A percentile compares a stretch with the other conserved stretches of the same genome.
Conservation (phyloP, 2,329 filamentous ascomycete species). For the Sporothrix dimorphospora region DNA sequence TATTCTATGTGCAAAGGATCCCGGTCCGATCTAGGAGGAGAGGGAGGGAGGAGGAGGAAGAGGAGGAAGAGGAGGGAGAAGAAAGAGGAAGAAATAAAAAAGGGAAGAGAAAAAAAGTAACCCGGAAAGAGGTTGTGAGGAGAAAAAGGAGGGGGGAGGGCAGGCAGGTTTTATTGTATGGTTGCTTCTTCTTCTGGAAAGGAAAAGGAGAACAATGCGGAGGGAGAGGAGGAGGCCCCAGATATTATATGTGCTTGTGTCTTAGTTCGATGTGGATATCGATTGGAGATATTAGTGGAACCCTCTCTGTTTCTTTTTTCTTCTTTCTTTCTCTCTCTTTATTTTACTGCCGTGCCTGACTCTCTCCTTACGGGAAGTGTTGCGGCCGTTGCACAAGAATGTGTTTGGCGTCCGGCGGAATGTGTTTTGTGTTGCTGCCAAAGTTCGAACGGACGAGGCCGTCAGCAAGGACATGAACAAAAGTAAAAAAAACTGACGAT, state of each 20-base stretch:
- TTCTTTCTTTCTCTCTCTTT: neutral
- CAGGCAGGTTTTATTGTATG: constrained; percentile 16
- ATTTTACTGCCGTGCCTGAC: neutral
- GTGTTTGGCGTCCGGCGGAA: neutral
- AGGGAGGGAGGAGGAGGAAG: neutral
- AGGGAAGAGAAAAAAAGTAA: neutral
- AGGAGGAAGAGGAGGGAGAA: neutral
- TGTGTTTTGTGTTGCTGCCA: neutral
- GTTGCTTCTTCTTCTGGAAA: constrained; percentile 6
- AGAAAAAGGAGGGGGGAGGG: constrained; percentile 6
- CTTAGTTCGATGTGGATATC: constrained; percentile 22
- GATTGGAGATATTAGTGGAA: constrained; percentile 24
- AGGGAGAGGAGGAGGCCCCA: neutral
- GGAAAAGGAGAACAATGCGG: constrained; percentile 15
- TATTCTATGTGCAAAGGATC: constrained; percentile 1
- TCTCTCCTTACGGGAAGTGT: neutral
- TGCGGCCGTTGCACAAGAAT: neutral
- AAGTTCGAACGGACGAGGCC: neutral
- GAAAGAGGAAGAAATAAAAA: neutral
- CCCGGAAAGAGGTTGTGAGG: neutral
- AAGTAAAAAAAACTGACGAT: neutral
- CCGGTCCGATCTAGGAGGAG: neutral
- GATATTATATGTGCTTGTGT: constrained; percentile 17
- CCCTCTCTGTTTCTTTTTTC: neutral
- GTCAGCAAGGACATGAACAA: neutral